Evolutionary conservation across 2,329 filamentous ascomycete genomes (phyloP).

Genomic region (Fusarium liriodendri): DNA sequence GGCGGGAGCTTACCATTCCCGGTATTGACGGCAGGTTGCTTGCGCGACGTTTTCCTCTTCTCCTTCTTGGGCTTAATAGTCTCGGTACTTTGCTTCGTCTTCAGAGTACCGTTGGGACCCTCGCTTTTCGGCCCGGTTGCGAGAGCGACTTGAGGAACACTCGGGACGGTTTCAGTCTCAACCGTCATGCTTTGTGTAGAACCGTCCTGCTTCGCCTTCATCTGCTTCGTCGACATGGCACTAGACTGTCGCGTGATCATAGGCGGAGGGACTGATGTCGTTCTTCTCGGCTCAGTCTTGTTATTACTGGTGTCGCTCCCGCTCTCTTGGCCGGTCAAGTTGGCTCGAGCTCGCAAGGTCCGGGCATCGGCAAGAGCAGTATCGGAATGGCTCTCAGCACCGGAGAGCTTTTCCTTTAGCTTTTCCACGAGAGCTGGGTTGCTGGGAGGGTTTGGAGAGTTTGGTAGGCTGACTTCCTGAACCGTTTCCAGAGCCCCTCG

Average conservation of each 20-base stretch:
- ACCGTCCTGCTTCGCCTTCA: conserved; percentile 80
- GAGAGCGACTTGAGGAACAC: conserved; percentile 85
- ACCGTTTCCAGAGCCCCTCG: conserved; percentile 85
- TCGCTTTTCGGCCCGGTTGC: conserved; percentile 72
- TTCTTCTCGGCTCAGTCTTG: conserved; percentile 55
- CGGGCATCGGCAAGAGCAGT: conserved; percentile 53
- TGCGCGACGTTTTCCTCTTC: conserved; percentile 82
- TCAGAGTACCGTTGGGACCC: conserved; percentile 77
- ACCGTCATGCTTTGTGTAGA: conserved; percentile 93
- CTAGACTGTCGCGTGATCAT: conserved; percentile 75
- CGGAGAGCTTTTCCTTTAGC: conserved; percentile 60
- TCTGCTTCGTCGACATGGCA: conserved; percentile 70
- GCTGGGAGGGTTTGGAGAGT: conserved; percentile 68
- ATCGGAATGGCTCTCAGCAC: conserved; percentile 56
- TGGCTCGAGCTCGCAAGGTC: conserved; percentile 60
- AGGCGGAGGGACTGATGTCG: conserved; percentile 61
- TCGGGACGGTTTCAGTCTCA: conserved; percentile 94
- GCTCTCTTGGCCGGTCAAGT: conserved; percentile 63
- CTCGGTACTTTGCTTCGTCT: conserved; percentile 91
- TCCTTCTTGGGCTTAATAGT: conserved; percentile 96
- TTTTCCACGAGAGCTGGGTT: conserved; percentile 62
- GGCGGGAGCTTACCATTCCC: conserved; percentile 69
- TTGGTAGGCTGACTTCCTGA: conserved; percentile 85
- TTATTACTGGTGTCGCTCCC: conserved; percentile 74
- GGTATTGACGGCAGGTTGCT: conserved; percentile 76